A percentile compares a stretch with the other conserved stretches of the same genome.
phyloP scores from a whole-genome alignment of 2,329 filamentous ascomycete species.

The Pleoardoris graminearum region DNA sequence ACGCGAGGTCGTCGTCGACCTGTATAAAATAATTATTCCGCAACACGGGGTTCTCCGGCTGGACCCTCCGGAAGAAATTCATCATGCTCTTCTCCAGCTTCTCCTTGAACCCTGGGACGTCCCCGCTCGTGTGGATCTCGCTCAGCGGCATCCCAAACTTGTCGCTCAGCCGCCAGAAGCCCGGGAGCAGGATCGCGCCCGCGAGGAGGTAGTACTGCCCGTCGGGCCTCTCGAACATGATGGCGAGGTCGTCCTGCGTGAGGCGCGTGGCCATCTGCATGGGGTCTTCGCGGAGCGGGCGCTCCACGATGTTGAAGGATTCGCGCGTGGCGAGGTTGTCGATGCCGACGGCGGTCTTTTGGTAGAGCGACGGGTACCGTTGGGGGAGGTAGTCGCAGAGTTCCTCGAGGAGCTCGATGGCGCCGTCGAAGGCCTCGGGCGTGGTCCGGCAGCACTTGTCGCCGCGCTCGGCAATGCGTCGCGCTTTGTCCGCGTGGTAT shows the following conservation, averaged over 20 bases:
- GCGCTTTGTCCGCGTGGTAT: slow-evolving; percentile 72
- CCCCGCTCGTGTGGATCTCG: slow-evolving; percentile 77
- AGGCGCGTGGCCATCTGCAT: slow-evolving; percentile 75
- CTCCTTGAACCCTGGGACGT: slow-evolving; percentile 72
- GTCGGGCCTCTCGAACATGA: slow-evolving; percentile 78
- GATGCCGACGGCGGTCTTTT: slow-evolving; percentile 65
- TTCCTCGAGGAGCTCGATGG: slow-evolving; percentile 76
- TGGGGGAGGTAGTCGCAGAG: slow-evolving; percentile 70
- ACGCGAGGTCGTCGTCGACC: slow-evolving; percentile 75
- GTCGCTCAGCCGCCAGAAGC: slow-evolving; percentile 81
- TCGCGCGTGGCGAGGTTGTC: slow-evolving; percentile 74
- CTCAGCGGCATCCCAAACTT: slow-evolving; percentile 79
- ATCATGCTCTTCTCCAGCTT: slow-evolving; percentile 78
- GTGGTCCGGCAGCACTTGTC: slow-evolving; percentile 69
- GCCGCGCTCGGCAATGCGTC: slow-evolving; percentile 68
- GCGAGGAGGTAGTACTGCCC: slow-evolving; percentile 81
- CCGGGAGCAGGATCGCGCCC: slow-evolving; percentile 73
- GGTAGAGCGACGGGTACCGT: slow-evolving; percentile 74
- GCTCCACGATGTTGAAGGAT: slow-evolving; percentile 66
- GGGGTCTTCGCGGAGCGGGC: slow-evolving; percentile 72
- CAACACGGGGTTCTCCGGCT: slow-evolving; percentile 66
- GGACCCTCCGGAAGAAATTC: slow-evolving; percentile 76
- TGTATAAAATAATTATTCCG: slow-evolving; percentile 89
- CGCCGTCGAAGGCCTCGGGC: slow-evolving; percentile 70
- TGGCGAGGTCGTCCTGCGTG: slow-evolving; percentile 78